Conservation (phyloP, 2,329 filamentous ascomycete genomes). For the Fusarium armeniacum region DNA sequence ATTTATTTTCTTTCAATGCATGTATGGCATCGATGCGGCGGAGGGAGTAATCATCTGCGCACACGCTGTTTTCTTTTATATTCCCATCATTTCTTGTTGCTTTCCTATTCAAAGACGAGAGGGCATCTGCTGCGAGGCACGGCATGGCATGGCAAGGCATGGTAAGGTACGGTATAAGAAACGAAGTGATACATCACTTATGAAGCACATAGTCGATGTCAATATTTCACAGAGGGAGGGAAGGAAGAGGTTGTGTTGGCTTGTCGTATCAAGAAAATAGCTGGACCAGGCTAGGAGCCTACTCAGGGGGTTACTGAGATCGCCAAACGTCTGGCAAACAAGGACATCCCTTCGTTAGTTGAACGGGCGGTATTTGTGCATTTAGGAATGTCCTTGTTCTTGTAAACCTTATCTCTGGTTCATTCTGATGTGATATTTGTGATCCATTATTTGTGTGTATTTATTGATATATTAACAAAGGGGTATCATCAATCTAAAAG, state of each 20-base stretch:
- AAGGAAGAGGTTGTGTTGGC: not conserved
- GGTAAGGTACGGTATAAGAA: constrained; percentile 20
- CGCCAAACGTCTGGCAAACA: constrained; percentile 20
- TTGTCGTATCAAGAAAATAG: constrained; percentile 4
- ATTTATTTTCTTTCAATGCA: constrained; percentile 25
- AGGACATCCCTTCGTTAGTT: constrained; percentile 47
- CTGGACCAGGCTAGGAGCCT: constrained; percentile 1
- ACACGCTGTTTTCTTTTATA: constrained; percentile 37
- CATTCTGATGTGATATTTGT: not conserved
- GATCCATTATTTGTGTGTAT: constrained; percentile 1
- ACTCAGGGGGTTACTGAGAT: constrained; percentile 11
- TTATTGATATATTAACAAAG: constrained; percentile 22
- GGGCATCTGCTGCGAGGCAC: constrained; percentile 49
- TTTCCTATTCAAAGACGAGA: constrained; percentile 43
- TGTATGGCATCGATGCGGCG: constrained; percentile 34
- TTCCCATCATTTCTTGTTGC: constrained; percentile 29
- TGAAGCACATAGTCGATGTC: constrained; percentile 6
- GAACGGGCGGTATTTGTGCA: constrained; percentile 50
- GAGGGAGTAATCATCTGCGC: constrained; percentile 40
- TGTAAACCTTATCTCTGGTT: constrained; percentile 9
- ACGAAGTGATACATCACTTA: constrained; percentile 16
- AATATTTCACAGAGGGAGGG: constrained; percentile 1
- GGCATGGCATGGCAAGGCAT: constrained; percentile 23
- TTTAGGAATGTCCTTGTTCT: constrained; percentile 47
- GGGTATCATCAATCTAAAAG: constrained; percentile 45